Conservation (phyloP, 2,329 filamentous ascomycete genomes). For the Geosmithia flava region DNA sequence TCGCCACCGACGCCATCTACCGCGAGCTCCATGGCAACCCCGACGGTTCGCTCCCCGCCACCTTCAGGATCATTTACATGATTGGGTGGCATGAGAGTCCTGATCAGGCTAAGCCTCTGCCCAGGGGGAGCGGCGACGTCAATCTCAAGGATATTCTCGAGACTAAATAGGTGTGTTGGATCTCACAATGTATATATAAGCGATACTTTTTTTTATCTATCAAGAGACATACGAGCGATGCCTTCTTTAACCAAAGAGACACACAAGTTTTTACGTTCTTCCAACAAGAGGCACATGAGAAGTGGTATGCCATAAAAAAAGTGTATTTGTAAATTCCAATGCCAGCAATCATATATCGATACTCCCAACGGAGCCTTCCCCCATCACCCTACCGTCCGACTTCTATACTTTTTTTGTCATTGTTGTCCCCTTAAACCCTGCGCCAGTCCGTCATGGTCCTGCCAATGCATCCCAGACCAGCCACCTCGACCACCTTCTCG, state of each 20-base stretch:
- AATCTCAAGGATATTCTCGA: constrained; percentile 71
- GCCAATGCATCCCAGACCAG: constrained; percentile 81
- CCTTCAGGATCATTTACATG: constrained; percentile 94
- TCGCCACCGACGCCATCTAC: constrained; percentile 86
- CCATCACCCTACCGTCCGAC: too few species aligned
- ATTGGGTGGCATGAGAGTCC: constrained; percentile 91
- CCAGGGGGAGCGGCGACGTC: constrained; percentile 73
- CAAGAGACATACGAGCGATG: too few species aligned
- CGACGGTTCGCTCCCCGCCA: constrained; percentile 69
- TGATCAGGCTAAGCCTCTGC: constrained; percentile 66
- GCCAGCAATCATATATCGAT: too few species aligned
- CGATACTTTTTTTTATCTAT: too few species aligned
- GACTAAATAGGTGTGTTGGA: constrained; percentile 2
- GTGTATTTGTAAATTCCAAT: too few species aligned
- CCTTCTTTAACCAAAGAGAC: too few species aligned
- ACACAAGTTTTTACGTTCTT: too few species aligned
- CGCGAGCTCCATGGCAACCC: constrained; percentile 73
- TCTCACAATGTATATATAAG: too few species aligned
- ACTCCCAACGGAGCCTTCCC: too few species aligned
- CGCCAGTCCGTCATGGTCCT: constrained; percentile 94
- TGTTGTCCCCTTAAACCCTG: constrained; percentile 35
- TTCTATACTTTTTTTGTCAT: not conserved
- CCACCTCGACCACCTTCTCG: constrained; percentile 93
- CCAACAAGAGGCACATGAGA: too few species aligned
- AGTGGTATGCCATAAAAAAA: too few species aligned